A percentile compares a stretch with the other conserved stretches of the same genome.
Conservation (phyloP, 2,329 filamentous ascomycete genomes). For the Kalmusia sp. region DNA sequence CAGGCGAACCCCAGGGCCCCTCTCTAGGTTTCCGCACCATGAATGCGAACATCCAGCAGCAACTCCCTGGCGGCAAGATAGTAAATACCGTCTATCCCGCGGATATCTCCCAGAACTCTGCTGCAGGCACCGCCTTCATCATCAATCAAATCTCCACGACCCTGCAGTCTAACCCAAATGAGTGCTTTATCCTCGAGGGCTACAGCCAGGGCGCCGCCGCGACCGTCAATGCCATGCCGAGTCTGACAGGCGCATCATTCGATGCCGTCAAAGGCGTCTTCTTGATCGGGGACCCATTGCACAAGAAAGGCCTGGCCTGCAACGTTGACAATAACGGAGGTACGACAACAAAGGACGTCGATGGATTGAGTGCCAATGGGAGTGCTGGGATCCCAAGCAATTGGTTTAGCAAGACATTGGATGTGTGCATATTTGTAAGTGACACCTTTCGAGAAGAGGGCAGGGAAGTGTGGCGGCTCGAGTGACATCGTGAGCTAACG, state of each 20-base stretch:
- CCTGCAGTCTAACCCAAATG: constrained; percentile 29
- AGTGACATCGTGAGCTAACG: neutral
- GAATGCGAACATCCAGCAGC: constrained; percentile 34
- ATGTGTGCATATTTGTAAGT: constrained; percentile 46
- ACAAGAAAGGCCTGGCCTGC: constrained; percentile 40
- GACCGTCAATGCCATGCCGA: constrained; percentile 41
- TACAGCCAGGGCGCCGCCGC: constrained; percentile 48
- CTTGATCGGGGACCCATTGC: constrained; percentile 43
- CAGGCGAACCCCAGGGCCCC: constrained; percentile 22
- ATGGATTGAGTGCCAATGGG: constrained; percentile 22
- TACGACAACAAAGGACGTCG: constrained; percentile 40
- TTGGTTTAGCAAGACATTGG: constrained; percentile 45
- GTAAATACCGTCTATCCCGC: constrained; percentile 48
- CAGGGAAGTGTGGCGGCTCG: too few species aligned
- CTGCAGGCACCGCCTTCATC: constrained; percentile 39
- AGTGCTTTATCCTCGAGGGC: constrained; percentile 48
- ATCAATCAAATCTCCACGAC: constrained; percentile 38
- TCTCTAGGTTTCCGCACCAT: constrained; percentile 42
- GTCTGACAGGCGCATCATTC: constrained; percentile 40
- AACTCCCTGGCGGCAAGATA: constrained; percentile 39
- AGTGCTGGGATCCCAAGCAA: constrained; percentile 29
- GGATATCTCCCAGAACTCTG: constrained; percentile 30
- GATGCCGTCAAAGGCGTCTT: constrained; percentile 47
- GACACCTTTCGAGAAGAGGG: neutral
- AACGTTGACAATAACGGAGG: constrained; percentile 47